These are phyloP conservation scores for Harringtonia lauricola DNA, from an alignment of 2,329 filamentous ascomycete genomes.

Conservation along the genomic window DNA sequence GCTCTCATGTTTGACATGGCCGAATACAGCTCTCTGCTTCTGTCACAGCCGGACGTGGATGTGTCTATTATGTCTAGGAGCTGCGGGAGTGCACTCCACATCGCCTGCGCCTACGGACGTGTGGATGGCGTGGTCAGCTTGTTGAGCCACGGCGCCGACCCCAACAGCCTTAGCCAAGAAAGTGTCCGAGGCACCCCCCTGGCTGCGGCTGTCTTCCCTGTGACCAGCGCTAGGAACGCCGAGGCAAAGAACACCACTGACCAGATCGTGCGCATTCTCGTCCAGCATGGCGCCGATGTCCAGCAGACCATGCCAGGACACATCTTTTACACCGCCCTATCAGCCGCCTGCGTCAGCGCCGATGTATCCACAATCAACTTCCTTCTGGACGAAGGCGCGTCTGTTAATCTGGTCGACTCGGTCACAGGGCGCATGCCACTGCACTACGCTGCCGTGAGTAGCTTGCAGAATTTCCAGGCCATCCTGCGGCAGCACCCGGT, in stretches of 20 bases:
- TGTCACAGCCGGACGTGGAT: background rate
- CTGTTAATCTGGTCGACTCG: background rate
- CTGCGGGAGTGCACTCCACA: background rate
- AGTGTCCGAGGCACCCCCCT: too few species aligned
- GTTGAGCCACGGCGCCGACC: background rate
- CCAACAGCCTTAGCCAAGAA: background rate
- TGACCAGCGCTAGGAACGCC: background rate
- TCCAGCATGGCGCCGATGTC: background rate
- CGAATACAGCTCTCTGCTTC: background rate
- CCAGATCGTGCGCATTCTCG: background rate
- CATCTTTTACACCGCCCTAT: background rate
- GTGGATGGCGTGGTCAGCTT: background rate
- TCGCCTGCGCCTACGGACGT: background rate
- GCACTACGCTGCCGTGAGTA: background rate
- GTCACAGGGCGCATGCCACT: background rate
- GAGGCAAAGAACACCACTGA: background rate
- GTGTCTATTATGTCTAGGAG: background rate
- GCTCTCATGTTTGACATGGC: background rate
- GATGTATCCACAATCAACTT: background rate
- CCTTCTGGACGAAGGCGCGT: background rate
- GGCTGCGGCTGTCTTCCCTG: background rate
- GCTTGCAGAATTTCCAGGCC: background rate
- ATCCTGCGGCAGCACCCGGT: background rate
- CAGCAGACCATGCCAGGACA: background rate
- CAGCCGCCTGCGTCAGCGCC: background rate